Evolutionary conservation across 2,329 filamentous ascomycete species (phyloP).

Genomic region (Huntiella moniliformis): DNA sequence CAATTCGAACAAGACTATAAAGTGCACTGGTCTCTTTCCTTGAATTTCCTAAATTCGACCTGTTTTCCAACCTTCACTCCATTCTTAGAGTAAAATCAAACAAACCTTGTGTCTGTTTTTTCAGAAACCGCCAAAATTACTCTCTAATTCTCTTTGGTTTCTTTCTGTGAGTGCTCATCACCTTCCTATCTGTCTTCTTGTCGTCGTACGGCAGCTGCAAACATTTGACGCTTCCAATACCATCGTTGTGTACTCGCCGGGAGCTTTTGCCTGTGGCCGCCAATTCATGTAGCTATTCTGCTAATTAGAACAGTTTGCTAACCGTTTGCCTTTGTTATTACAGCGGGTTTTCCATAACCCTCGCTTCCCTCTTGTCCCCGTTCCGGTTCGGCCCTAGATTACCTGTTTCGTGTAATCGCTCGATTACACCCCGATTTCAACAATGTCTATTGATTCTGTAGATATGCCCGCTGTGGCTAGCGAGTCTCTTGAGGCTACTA

Average conservation of each 20-base stretch:
- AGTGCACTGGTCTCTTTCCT: background rate
- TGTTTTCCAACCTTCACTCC: background rate
- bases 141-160: constrained; percentile 1
- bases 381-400: constrained; percentile 10
- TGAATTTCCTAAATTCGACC: background rate
- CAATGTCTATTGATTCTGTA: constrained; percentile 39
- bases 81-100: background rate
- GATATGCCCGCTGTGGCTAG: constrained; percentile 40
- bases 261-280: too few relatives aligned
- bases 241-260: too few relatives aligned
- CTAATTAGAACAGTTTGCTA: background rate
- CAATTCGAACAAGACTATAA: too few relatives aligned
- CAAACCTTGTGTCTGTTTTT: too few relatives aligned
- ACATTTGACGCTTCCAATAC: background rate
- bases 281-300: too few relatives aligned
- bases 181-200: background rate
- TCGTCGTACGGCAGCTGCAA: background rate
- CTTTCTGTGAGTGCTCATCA: constrained; percentile 1
- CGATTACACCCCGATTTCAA: constrained; percentile 26
- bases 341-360: constrained; percentile 9
- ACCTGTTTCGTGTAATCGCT: constrained; percentile 11
- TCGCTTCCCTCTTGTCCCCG: constrained; percentile 5
- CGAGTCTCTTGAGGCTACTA: constrained; percentile 28
- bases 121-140: background rate
- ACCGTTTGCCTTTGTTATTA: background rate